A percentile compares a stretch with the other conserved stretches of the same genome.
Evolutionary conservation across 306 rosid genomes (phyloP).

Genomic region (Parietaria judaica): DNA sequence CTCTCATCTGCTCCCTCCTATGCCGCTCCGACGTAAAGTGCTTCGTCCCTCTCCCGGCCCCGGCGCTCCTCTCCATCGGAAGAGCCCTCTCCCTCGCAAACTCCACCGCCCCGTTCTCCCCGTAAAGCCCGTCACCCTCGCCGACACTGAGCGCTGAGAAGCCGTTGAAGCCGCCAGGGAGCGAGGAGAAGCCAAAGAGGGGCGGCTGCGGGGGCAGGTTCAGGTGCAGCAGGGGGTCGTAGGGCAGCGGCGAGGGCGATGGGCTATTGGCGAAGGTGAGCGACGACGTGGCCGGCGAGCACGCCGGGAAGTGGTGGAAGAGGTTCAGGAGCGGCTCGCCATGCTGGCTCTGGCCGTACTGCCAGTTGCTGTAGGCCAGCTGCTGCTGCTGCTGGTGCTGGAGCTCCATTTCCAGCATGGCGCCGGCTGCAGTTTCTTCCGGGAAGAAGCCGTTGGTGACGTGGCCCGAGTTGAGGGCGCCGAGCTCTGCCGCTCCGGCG

Average conservation of each 20-base stretch:
- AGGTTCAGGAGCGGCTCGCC: slow-evolving; percentile 44
- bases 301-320: slow-evolving; percentile 54
- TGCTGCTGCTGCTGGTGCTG: slow-evolving; percentile 25
- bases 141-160: neutral
- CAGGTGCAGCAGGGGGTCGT: slow-evolving; percentile 68
- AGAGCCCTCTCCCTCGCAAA: slow-evolving; percentile 40
- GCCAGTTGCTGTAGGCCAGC: slow-evolving; percentile 24
- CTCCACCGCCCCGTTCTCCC: slow-evolving; percentile 41
- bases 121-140: slow-evolving; percentile 31
- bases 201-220: slow-evolving; percentile 93
- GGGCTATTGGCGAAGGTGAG: slow-evolving; percentile 49
- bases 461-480: slow-evolving; percentile 14
- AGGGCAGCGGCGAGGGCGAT: slow-evolving; percentile 38
- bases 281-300: slow-evolving; percentile 38
- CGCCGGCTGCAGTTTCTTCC: slow-evolving; percentile 17
- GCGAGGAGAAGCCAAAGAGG: slow-evolving; percentile 49
- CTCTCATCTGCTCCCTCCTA: slow-evolving; percentile 47
- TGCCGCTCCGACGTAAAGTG: slow-evolving; percentile 44
- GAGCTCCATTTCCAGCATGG: slow-evolving; percentile 30
- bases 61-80: slow-evolving; percentile 39
- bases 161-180: slow-evolving; percentile 51
- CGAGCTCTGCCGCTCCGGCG: slow-evolving; percentile 16
- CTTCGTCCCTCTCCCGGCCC: slow-evolving; percentile 35
- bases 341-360: neutral
- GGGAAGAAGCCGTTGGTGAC: slow-evolving; percentile 4